Evolutionary conservation across 306 rosid genomes (phyloP), one percentile per base, ranked within the genome.

Genomic region (Phaseolus lunatus): DNA sequence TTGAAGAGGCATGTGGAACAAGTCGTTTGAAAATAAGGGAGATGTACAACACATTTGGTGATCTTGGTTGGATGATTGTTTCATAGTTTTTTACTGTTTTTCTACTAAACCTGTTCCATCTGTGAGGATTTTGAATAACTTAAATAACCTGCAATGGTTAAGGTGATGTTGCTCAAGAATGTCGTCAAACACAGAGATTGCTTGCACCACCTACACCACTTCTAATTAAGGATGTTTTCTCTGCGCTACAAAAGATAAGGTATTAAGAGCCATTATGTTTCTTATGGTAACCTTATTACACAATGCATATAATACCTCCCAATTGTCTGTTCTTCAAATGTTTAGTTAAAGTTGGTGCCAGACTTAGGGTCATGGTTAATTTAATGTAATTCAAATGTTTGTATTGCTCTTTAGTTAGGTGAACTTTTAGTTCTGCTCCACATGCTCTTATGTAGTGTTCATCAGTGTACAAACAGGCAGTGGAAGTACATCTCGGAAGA

Each of bases 161-260:
- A 94, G 98, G 98, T 87, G 98, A 91, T 86, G 98, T 94, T 84
- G 98, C 98, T 79, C 96, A 91, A 82, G 96, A 89, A 77, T 91
- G 89, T 85, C 93, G 97, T 27, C 96, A 90, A 82, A 87, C 97
- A 77, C 98, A 91, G 84, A 91, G 88, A 78, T 87, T 91, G 73
- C 93, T 94, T 79, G 92, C 88, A 70, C 88, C 96, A 72, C 97
- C 96, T 68, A 70, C 87, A 44, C 91, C 97, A 9, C 92, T 94
- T 80, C 85, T 88, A 52, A 85, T 93, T 72, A 93, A 83, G 81
- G 97, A 91, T 79, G 84, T 93, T 77, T 91, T 88, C 82, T 87
- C 85, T 47, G 88, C 92, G 0, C 88, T 93, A 15, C 87, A 75
- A 70, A 91, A 86, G 86, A 87, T 93, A 82, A 91, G 98, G 98